Base-by-base conservation (phyloP, 352 stramenopile species). In the Elongisporangium anandrum region DNA sequence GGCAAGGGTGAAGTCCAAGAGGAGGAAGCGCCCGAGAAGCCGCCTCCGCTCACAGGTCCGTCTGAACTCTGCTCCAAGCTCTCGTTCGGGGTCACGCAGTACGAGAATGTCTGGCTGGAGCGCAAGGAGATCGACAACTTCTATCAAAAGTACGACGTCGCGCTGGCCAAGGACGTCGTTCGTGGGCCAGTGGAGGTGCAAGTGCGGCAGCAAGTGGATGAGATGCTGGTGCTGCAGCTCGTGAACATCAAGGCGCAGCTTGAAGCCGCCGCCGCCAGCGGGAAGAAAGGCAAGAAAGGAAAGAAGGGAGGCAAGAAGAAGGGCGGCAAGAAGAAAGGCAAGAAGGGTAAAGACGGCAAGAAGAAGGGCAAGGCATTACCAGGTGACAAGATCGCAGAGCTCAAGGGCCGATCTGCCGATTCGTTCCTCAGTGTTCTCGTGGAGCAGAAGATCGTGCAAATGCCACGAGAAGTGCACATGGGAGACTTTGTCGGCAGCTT, bases 201-300 rank as follows among this genome's bases (percentile, higher is more conserved):
- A 54, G 80, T 97, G 12, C 89, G 84, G 5, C 78, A 92, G 60
- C 78, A 96, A 72, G 93, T 98, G 53, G 95, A 98, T 56, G 89
- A 98, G 58, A 97, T 98, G 80, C 72, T 98, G 17, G 74, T 97
- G n/a, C 73, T 95, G 47, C 95, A 97, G 60, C 81, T 98, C 19
- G 79, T 89, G 26, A 98, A 98, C 78, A 97, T 98, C 68, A 97
- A 97, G 61, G 70, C 83, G 38, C 87, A 97, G 66, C 72, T 97
- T 7, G 83, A 89, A 34, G 81, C 83, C 0, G 85, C 81, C 10
- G 79, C 83, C 1, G 70, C 68, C 7, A 70, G 69, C 9, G 73
- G 74, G 9, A 94, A 93, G 60, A 95, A 92, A 26, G 80, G 76
- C 6, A 97, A 89, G 53, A 87, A 97, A 52, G 81, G 79, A 0